Conservation (phyloP, 2,329 filamentous ascomycete species). For the Pyrenochaeta sp. region DNA sequence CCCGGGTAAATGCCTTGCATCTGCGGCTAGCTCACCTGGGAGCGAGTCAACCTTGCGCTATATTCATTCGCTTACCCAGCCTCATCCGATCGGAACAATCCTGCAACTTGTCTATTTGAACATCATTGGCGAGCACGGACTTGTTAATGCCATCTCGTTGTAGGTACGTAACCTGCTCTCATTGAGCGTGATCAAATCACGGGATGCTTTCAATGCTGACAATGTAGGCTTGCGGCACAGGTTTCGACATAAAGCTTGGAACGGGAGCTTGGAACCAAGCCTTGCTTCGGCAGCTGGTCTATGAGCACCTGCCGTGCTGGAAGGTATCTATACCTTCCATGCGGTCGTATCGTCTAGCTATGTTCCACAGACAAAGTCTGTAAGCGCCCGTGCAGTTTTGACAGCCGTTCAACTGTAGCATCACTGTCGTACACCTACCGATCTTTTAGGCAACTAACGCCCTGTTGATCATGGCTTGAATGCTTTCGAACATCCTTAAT, state of each 20-base stretch:
- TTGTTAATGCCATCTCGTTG: not conserved
- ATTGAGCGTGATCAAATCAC: conserved; percentile 1
- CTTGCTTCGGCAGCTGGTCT: not conserved
- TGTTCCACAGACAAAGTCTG: not conserved
- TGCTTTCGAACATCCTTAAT: not conserved
- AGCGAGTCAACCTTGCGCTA: conserved; percentile 1
- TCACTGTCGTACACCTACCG: not conserved
- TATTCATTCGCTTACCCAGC: conserved; percentile 9
- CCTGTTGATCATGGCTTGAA: not conserved
- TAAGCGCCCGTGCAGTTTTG: not conserved
- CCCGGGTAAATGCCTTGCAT: conserved; percentile 16
- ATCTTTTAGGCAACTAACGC: not conserved
- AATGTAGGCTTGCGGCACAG: conserved; percentile 3
- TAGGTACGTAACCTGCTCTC: not conserved
- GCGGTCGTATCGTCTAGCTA: not conserved
- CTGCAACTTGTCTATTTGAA: conserved; percentile 5
- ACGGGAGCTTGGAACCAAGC: not conserved
- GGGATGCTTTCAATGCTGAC: not conserved
- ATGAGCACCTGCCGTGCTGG: not conserved
- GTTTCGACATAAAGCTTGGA: not conserved
- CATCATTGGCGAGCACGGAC: conserved; percentile 2
- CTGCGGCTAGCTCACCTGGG: conserved; percentile 5
- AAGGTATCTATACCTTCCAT: not conserved
- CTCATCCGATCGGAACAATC: conserved; percentile 10
- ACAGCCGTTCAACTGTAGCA: not conserved